Percentiles rank a stretch among this genome's conserved stretches.
Conservation (phyloP, 495 filamentous ascomycete genomes). For the Aspergillus diversus region DNA sequence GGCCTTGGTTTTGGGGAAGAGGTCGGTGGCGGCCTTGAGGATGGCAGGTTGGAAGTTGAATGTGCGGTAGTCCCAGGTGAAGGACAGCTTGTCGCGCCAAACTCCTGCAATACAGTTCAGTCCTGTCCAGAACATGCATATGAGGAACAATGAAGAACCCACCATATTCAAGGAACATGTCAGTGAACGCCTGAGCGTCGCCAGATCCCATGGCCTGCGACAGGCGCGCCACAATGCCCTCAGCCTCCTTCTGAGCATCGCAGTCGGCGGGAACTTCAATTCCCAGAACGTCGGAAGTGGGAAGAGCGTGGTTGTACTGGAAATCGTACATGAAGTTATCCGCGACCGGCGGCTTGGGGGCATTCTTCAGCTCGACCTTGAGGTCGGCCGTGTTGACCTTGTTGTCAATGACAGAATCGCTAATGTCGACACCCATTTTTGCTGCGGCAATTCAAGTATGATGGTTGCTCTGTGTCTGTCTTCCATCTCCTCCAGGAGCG, state of each 20-base stretch:
- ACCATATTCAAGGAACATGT: slow-evolving; percentile 29
- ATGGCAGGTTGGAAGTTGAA: slow-evolving; percentile 30
- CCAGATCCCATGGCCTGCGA: not conserved
- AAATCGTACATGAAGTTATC: slow-evolving; percentile 32
- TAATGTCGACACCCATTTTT: not conserved
- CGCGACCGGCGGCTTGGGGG: slow-evolving; percentile 19
- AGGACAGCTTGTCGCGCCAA: slow-evolving; percentile 33
- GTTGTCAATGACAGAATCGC: not conserved
- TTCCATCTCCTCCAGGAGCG: not conserved
- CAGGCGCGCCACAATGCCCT: slow-evolving; percentile 22
- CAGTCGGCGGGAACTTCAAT: slow-evolving; percentile 25
- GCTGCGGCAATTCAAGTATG: not conserved
- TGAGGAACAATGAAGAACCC: slow-evolving; percentile 7
- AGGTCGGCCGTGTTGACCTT: slow-evolving; percentile 1
- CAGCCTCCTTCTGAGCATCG: slow-evolving; percentile 25
- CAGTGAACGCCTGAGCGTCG: slow-evolving; percentile 27
- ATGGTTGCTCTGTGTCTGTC: not conserved
- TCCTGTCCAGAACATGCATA: not conserved
- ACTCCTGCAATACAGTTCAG: slow-evolving; percentile 21
- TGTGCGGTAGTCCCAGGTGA: slow-evolving; percentile 32
- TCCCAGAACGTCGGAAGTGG: slow-evolving; percentile 22
- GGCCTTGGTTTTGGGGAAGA: slow-evolving; percentile 30
- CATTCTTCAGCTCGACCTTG: not conserved
- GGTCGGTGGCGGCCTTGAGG: slow-evolving; percentile 29
- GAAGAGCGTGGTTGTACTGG: slow-evolving; percentile 41